phyloP scores from a whole-genome alignment of 2,329 filamentous ascomycete genomes.

The Paecilomyces dactylethromorphus region DNA sequence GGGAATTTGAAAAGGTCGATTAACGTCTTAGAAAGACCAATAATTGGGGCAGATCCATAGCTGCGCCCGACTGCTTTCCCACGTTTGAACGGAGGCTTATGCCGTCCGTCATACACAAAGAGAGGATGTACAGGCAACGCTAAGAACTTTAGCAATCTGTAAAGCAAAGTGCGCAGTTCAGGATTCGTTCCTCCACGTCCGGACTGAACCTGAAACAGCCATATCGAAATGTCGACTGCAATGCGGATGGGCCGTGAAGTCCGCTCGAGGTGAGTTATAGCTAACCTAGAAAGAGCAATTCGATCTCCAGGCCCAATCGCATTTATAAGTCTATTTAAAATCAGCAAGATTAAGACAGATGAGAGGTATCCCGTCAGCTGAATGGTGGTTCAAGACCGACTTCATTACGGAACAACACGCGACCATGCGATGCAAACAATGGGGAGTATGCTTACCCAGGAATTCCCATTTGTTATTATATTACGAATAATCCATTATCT shows the following conservation, averaged over 20 bases:
- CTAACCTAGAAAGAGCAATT: slow-evolving; percentile 74
- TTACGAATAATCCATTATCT: neutral
- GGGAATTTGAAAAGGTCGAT: slow-evolving; percentile 80
- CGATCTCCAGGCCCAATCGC: slow-evolving; percentile 78
- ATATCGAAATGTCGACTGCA: slow-evolving; percentile 92
- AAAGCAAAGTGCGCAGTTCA: slow-evolving; percentile 85
- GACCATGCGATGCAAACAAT: neutral
- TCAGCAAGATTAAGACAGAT: slow-evolving; percentile 13
- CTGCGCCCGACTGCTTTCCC: slow-evolving; percentile 58
- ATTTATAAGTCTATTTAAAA: slow-evolving; percentile 65
- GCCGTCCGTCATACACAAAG: slow-evolving; percentile 83
- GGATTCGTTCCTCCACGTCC: slow-evolving; percentile 83
- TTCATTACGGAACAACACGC: no score
- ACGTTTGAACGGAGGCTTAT: slow-evolving; percentile 81
- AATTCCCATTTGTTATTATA: slow-evolving; percentile 32
- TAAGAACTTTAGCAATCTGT: slow-evolving; percentile 73
- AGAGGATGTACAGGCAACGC: slow-evolving; percentile 74
- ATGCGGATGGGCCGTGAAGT: slow-evolving; percentile 70
- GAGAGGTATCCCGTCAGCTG: neutral
- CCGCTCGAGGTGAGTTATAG: slow-evolving; percentile 66
- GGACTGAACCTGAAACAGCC: slow-evolving; percentile 90
- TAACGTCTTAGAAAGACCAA: slow-evolving; percentile 71
- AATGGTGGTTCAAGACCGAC: neutral
- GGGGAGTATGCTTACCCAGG: slow-evolving; percentile 31
- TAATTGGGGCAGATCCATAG: slow-evolving; percentile 60